Evolutionary conservation across 805 yeast genomes (phyloP).

Genomic region (Zygoascus ofunaensis): DNA sequence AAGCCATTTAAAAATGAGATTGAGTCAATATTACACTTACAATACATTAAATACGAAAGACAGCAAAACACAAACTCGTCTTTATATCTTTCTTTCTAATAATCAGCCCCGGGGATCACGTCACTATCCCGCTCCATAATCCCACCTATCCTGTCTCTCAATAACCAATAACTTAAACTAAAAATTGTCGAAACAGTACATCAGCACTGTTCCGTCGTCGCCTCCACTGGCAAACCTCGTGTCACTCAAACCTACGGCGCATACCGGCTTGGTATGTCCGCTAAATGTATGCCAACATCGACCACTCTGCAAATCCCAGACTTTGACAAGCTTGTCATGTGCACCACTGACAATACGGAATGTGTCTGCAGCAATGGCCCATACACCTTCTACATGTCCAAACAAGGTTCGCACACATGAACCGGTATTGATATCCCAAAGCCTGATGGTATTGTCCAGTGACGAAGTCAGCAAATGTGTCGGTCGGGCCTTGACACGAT

Average conservation of each 20-base stretch:
- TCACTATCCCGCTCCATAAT: background rate
- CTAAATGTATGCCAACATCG: slow-evolving; percentile 89
- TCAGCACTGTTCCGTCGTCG: slow-evolving; percentile 77
- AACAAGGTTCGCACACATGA: slow-evolving; percentile 87
- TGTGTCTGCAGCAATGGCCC: slow-evolving; percentile 94
- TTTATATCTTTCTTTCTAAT: no score
- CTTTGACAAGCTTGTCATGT: slow-evolving; percentile 79
- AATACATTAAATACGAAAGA: no score
- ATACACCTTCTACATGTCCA: slow-evolving; percentile 97
- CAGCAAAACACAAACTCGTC: no score
- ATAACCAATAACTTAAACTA: background rate
- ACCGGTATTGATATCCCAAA: slow-evolving; percentile 86
- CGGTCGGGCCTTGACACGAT: slow-evolving; percentile 29
- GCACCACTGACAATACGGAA: slow-evolving; percentile 92
- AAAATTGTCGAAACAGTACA: slow-evolving; percentile 60
- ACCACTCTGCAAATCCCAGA: slow-evolving; percentile 95
- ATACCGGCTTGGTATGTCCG: slow-evolving; percentile 51
- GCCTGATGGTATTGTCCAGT: slow-evolving; percentile 81
- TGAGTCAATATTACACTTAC: no score
- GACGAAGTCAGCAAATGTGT: slow-evolving; percentile 86
- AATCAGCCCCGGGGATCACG: no score
- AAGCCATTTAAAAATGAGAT: no score
- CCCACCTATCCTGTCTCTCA: background rate
- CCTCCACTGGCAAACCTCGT: slow-evolving; percentile 84
- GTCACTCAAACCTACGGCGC: slow-evolving; percentile 74